Evolutionary conservation across 148 eudicot species (phyloP).

Genomic region (Amaranthus hypochondriacus): DNA sequence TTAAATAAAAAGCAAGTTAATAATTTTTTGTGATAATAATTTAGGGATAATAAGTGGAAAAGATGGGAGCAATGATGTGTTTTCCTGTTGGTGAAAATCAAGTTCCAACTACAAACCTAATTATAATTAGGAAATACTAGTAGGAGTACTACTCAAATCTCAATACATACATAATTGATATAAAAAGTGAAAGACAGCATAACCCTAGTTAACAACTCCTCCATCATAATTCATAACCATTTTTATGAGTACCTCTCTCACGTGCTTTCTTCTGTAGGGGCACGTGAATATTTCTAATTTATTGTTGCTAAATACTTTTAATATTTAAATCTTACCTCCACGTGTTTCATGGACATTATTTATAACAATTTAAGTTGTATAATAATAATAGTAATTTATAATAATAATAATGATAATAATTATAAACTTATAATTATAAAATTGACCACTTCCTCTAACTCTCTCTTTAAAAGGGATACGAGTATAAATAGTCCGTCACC

Average conservation of each 20-base stretch:
- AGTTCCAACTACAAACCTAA: slow-evolving; percentile 22
- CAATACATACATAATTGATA: neutral
- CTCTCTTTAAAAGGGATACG: too few relatives aligned
- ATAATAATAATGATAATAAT: too few relatives aligned
- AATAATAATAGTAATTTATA: too few relatives aligned
- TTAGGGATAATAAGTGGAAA: slow-evolving; percentile 18
- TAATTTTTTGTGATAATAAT: slow-evolving; percentile 17
- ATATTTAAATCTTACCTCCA: too few relatives aligned
- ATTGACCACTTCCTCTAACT: too few relatives aligned
- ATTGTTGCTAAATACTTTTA: neutral
- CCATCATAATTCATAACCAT: slow-evolving; percentile 5
- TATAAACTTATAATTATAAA: too few relatives aligned
- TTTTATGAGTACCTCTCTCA: slow-evolving; percentile 3
- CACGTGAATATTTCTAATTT: slow-evolving; percentile 20
- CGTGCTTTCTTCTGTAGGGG: slow-evolving; percentile 7
- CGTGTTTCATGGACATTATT: too few relatives aligned
- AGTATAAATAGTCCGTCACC: too few relatives aligned
- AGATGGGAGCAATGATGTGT: slow-evolving; percentile 26
- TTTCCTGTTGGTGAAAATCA: slow-evolving; percentile 24
- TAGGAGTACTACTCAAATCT: too few relatives aligned
- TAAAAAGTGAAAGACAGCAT: slow-evolving; percentile 19
- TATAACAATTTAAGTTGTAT: too few relatives aligned
- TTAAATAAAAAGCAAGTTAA: neutral
- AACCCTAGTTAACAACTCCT: slow-evolving; percentile 19
- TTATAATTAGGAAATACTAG: slow-evolving; percentile 10